Base-by-base conservation (phyloP, 768 basidiomycete genomes). In the Lenzites betulinus region DNA sequence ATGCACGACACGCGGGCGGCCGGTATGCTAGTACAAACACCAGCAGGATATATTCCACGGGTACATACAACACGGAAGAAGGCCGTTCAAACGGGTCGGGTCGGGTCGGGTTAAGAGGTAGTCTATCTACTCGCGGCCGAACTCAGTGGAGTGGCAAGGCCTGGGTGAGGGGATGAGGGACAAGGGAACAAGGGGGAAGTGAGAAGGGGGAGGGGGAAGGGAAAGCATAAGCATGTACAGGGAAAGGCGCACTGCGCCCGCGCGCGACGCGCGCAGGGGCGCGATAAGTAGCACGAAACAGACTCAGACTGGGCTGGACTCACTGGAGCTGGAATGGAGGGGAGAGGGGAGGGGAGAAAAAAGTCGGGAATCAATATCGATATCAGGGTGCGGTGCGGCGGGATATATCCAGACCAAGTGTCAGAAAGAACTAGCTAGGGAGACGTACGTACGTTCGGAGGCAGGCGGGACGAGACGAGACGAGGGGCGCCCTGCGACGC, bases 401-500 rank as follows among this genome's bases (percentile, higher is more conserved):
- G 43, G 36, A 41, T 49, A 57, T 57, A 49, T 57, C 46, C 55
- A 49, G 47, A 47, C 35, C 46, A 49, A 38, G 39, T 49, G 35
- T 57, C 43, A 48, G 30, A 25, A 16, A 23, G 16, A 18, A 30
- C 30, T 39, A 54, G 16, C n/a, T n/a, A n/a, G n/a, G n/a, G n/a
- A n/a, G n/a, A n/a, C n/a, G n/a, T n/a, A n/a, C n/a, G n/a, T n/a
- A n/a, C n/a, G n/a, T n/a, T n/a, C n/a, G n/a, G n/a, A n/a, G n/a
- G n/a, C n/a, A n/a, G n/a, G n/a, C n/a, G n/a, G n/a, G n/a, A n/a
- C n/a, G n/a, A n/a, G n/a, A n/a, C n/a, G n/a, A 13, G 23, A 53
- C 20, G 16, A 48, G 51, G 60, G 30, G 50, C 64, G 66, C 66
- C 66, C 66, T 67, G 54, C 61, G 66, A 67, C 66, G 64, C 47